Evolutionary conservation across 495 filamentous ascomycete species (phyloP).

Genomic region (Lichenothelia convexa): DNA sequence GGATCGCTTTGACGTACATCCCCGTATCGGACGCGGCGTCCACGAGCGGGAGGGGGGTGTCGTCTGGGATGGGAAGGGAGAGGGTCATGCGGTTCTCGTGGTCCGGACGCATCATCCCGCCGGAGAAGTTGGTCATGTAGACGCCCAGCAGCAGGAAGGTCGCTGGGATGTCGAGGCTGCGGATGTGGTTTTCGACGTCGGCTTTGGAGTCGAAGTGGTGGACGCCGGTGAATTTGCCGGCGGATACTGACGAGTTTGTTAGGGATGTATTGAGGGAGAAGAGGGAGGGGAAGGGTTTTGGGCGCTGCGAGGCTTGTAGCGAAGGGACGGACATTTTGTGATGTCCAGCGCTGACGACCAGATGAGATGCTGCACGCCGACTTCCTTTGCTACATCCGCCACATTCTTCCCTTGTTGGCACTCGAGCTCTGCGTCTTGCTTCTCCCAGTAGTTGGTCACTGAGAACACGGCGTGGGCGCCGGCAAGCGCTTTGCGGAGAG

Average conservation of each 20-base stretch:
- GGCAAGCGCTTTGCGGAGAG: conserved; percentile 13
- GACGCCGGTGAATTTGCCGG: too few species aligned
- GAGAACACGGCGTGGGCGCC: conserved; percentile 21
- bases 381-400: conserved; percentile 18
- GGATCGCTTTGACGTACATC: conserved; percentile 35
- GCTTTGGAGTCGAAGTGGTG: conserved; percentile 6
- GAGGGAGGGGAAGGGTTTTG: too few species aligned
- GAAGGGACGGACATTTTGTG: too few species aligned
- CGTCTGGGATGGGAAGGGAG: conserved; percentile 22
- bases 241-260: too few species aligned
- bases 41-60: conserved; percentile 32
- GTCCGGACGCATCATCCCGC: too few species aligned
- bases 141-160: conserved; percentile 39
- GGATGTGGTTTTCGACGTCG: conserved; percentile 29
- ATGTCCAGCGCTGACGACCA: conserved; percentile 20
- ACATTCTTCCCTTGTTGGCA: conserved; percentile 21
- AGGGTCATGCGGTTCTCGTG: conserved; percentile 24
- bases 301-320: too few species aligned
- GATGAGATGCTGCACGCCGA: conserved; percentile 21
- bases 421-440: conserved; percentile 14
- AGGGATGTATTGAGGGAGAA: too few species aligned
- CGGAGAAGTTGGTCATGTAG: conserved; percentile 39
- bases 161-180: conserved; percentile 25
- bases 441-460: conserved; percentile 21
- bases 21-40: conserved; percentile 30